Evolutionary conservation across 2,329 filamentous ascomycete genomes (phyloP), one percentile per base, ranked within the genome.

Genomic region (Xylariaceae sp.): DNA sequence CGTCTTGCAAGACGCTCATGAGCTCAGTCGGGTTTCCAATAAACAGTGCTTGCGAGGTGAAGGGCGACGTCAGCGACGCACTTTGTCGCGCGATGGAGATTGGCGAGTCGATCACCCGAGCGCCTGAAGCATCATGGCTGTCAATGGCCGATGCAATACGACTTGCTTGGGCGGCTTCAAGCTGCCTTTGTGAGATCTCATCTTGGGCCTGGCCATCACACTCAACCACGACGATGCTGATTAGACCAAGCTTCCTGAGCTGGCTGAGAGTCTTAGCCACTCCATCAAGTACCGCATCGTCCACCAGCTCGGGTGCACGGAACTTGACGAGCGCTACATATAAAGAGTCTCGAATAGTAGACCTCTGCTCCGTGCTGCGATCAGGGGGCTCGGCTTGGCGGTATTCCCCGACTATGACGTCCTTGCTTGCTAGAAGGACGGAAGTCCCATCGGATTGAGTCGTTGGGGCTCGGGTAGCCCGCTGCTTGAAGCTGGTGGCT

Each of bases 261-360:
- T 96, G 93, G 31, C 86, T 86, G 39, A 99, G 72, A 0, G 94
- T 97, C 66, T 87, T 84, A 5, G 87, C 90, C 52, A 97, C 83
- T 1, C 90, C 92, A 42, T 80, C 72, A 11, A 97, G 67, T 0
- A 83, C 88, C 2, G 75, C 71, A 53, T 91, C 81, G 61, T 89
- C 80, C 43, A 95, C 78, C 1, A 77, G 71, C 61, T 95, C 86
- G 0, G 90, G 87, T 41, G 82, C 80, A 48, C 88, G 83, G 49
- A 99, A 77, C 71, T 96, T 96, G 59, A 97, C 85, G 51, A 99
- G 74, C 14, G 94, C 92, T 52, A 96, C 78, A 69, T 96, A 89
- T 16, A 73, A 59, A 22, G 69, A 70, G 36, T 69, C 62, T 38
- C 65, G 56, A 5, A 60, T 33, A 73, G 72, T 45, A 69, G 72